Percentiles rank a stretch among this genome's conserved stretches.
Evolutionary conservation across 2,329 filamentous ascomycete species (phyloP).

Genomic region (Phyllosticta paracitricarpa): DNA sequence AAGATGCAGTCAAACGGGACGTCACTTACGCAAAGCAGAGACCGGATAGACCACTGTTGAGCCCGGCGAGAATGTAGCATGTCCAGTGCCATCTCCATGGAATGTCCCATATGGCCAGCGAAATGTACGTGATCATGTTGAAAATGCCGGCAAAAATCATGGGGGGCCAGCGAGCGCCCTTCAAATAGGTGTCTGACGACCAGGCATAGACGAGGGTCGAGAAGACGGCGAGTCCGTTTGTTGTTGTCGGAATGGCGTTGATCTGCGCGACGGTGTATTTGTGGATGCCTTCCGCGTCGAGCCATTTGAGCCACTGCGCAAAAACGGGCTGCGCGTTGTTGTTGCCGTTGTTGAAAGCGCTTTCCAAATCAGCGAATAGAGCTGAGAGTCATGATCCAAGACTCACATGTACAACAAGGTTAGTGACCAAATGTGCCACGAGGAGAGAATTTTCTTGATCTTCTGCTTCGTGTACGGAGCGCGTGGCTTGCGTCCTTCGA

Average conservation of each 20-base stretch:
- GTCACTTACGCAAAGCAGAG: slow-evolving; percentile 39
- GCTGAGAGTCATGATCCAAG: neutral
- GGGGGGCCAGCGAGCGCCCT: slow-evolving; percentile 52
- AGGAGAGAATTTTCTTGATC: slow-evolving; percentile 49
- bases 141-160: slow-evolving; percentile 45
- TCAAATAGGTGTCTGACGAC: slow-evolving; percentile 52
- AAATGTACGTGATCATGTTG: slow-evolving; percentile 31
- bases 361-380: slow-evolving; percentile 11
- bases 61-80: slow-evolving; percentile 47
- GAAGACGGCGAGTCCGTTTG: slow-evolving; percentile 45
- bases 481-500: slow-evolving; percentile 37
- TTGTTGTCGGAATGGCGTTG: slow-evolving; percentile 43
- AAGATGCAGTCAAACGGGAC: neutral
- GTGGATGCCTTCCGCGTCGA: slow-evolving; percentile 23
- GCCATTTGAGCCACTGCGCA: slow-evolving; percentile 34
- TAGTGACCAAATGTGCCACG: slow-evolving; percentile 56
- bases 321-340: slow-evolving; percentile 47
- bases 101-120: slow-evolving; percentile 41
- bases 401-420: slow-evolving; percentile 46
- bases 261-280: slow-evolving; percentile 45
- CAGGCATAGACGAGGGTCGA: slow-evolving; percentile 55
- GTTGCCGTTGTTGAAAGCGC: slow-evolving; percentile 51
- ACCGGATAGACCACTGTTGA: slow-evolving; percentile 38
- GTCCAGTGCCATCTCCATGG: slow-evolving; percentile 51
- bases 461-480: slow-evolving; percentile 41